These are phyloP conservation scores for Favolaschia claudopus DNA, from an alignment of 768 basidiomycete genomes.

Conservation along the genomic window DNA sequence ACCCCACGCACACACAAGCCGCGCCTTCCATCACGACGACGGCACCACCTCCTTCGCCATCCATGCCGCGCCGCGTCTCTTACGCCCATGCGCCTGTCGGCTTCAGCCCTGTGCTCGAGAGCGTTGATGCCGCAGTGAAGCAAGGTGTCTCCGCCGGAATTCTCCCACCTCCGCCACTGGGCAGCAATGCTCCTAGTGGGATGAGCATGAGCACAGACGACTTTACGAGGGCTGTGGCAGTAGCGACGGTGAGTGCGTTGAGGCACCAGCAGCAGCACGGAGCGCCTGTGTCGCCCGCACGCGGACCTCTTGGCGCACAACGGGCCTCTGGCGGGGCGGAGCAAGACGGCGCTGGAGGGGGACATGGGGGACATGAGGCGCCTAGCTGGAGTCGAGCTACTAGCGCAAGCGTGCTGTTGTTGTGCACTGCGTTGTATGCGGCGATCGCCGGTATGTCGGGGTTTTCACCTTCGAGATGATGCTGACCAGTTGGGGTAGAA, in stretches of 20 bases:
- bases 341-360: conserved; percentile 47
- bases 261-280: conserved; percentile 75
- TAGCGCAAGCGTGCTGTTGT: conserved; percentile 89
- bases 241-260: conserved; percentile 91
- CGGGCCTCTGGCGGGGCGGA: conserved; percentile 39
- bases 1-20: neutral
- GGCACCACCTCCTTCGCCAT: conserved; percentile 49
- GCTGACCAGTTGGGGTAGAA: conserved; percentile 57
- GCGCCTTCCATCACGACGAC: neutral
- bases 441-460: conserved; percentile 85
- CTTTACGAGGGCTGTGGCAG: conserved; percentile 92
- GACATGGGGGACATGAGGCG: conserved; percentile 89
- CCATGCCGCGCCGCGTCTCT: conserved; percentile 58
- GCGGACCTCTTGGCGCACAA: conserved; percentile 45
- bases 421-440: conserved; percentile 92
- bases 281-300: conserved; percentile 50
- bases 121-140: conserved; percentile 80
- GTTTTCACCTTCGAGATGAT: neutral
- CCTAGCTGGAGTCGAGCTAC: conserved; percentile 94
- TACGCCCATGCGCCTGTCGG: conserved; percentile 57
- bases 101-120: conserved; percentile 75
- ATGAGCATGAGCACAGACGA: conserved; percentile 83
- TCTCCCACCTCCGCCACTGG: no score
- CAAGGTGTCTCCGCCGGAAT: no score
- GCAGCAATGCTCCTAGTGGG: no score